Conservation (phyloP, 768 basidiomycete genomes). For the Pholiota molesta region DNA sequence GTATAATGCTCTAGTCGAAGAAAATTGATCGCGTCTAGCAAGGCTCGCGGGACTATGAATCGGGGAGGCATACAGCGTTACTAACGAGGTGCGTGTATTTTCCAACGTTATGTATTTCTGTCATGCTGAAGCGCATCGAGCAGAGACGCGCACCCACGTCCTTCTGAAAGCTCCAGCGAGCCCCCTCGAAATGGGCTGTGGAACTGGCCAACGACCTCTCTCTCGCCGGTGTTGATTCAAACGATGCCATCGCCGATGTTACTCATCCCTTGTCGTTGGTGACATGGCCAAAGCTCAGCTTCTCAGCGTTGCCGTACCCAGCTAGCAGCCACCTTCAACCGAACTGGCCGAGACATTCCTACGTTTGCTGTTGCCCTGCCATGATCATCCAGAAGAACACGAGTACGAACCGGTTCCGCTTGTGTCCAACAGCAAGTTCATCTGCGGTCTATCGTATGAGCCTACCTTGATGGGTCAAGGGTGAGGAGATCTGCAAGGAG, state of each 20-base stretch:
- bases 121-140: too few species aligned
- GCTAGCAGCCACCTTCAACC: slow-evolving; percentile 74
- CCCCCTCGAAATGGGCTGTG: slow-evolving; percentile 99
- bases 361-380: background rate
- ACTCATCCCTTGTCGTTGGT: slow-evolving; percentile 54
- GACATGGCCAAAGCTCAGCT: slow-evolving; percentile 98
- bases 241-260: slow-evolving; percentile 48
- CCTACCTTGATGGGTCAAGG: slow-evolving; percentile 70
- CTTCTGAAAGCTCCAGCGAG: too few species aligned
- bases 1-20: too few species aligned
- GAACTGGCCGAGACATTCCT: too few species aligned
- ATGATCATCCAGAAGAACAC: slow-evolving; percentile 16
- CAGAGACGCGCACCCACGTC: too few species aligned
- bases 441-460: slow-evolving; percentile 92
- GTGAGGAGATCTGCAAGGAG: slow-evolving; percentile 72
- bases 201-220: slow-evolving; percentile 60
- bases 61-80: slow-evolving; percentile 87
- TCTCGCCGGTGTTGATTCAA: slow-evolving; percentile 35
- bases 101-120: too few species aligned
- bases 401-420: slow-evolving; percentile 79
- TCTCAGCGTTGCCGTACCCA: slow-evolving; percentile 59
- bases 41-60: slow-evolving; percentile 69
- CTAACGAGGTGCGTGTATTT: slow-evolving; percentile 28
- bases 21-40: too few species aligned
- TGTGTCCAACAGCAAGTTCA: slow-evolving; percentile 77